Evolutionary conservation across 192 early-diverging fungal species (phyloP), one percentile per base, ranked within the genome.

Genomic region (Funneliformis geosporum): DNA sequence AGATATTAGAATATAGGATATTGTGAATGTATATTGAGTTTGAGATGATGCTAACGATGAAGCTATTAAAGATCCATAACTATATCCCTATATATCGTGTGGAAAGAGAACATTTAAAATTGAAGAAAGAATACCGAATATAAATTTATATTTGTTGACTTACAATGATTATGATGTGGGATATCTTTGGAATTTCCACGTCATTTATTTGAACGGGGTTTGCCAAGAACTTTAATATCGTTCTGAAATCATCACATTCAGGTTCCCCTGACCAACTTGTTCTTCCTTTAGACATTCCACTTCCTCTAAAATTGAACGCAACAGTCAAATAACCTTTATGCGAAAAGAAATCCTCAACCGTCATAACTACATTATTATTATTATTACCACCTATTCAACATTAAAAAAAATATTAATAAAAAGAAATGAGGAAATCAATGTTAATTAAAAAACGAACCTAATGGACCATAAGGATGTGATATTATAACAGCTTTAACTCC

Each of bases 261-360:
- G 82, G 79, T 39, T 82, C 82, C 39, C 82, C 85, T 14, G 78
- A 69, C 85, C 85, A 86, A 21, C 82, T 83, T 9, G 85, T 86
- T 62, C 60, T 61, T 16, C 85, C 82, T 66, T 81, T 81, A n/a
- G 85, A 86, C 27, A 78, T 83, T 69, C 85, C 85, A 44, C 71
- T 78, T 8, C 85, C 85, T 25, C 85, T 79, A 77, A 86, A 83
- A 75, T 86, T 86, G 69, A 86, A 79, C 0, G 85, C 85, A 67
- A 81, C 74, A 40, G 83, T 83, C 21, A 86, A 70, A 59, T 78
- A 78, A 23, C 65, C 64, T 10, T 28, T 64, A 25, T 38, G 14
- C 8, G 47, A 38, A 67, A 78, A 78, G 39, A 64, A 78, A 25
- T 78, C 11, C 47, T 78, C 76, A 39, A 78, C 28, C 12, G 76